phyloP scores from a whole-genome alignment of 169 alveolate species.

The Cryptosporidium baileyi region DNA sequence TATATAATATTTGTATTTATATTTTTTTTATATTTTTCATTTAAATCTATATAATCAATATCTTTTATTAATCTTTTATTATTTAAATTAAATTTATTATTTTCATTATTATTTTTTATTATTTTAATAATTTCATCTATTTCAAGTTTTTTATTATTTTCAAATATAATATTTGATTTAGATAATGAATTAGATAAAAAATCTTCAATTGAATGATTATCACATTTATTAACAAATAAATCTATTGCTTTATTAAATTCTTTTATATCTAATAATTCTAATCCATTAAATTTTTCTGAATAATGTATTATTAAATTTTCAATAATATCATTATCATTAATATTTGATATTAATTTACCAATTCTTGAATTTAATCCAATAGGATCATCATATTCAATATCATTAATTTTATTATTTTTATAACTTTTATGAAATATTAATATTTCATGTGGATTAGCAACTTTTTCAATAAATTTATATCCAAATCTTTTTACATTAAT shows the following conservation, averaged over 20 bases:
- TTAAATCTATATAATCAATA: too few relatives aligned
- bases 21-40: too few relatives aligned
- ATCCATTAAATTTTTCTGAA: constrained; percentile 6
- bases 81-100: too few relatives aligned
- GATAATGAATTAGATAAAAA: not conserved
- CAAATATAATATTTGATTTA: constrained; percentile 6
- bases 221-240: constrained; percentile 33
- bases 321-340: constrained; percentile 2
- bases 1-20: too few relatives aligned
- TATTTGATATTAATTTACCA: not conserved
- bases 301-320: constrained; percentile 1
- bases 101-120: not conserved
- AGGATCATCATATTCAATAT: not conserved
- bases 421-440: constrained; percentile 72
- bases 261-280: constrained; percentile 1
- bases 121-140: not conserved
- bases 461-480: constrained; percentile 70
- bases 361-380: not conserved
- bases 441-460: constrained; percentile 82
- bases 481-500: constrained; percentile 83
- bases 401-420: not conserved
- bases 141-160: not conserved
- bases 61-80: too few relatives aligned
- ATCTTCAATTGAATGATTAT: constrained; percentile 31
- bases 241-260: constrained; percentile 43